Percentiles rank a stretch among this genome's conserved stretches.
These are phyloP conservation scores for Hygrocybe punicea DNA, from an alignment of 768 basidiomycete species.

Conservation along the genomic window DNA sequence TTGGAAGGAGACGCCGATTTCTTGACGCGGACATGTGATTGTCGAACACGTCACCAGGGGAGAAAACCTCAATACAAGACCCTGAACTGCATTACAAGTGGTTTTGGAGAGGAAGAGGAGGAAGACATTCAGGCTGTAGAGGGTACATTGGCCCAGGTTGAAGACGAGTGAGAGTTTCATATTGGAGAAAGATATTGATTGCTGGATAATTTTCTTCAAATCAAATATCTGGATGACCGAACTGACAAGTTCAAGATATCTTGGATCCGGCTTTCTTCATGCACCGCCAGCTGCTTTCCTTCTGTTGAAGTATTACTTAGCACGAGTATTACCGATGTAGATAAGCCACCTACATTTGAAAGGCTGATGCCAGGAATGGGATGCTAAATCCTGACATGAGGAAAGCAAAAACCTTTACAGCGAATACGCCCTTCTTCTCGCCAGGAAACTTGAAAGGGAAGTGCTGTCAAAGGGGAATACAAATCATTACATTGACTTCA, in stretches of 20 bases:
- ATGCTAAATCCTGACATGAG: constrained; percentile 59
- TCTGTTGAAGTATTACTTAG: constrained; percentile 27
- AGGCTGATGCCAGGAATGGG: constrained; percentile 59
- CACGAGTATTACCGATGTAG: too few relatives aligned
- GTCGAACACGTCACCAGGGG: constrained; percentile 44
- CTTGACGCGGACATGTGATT: constrained; percentile 64
- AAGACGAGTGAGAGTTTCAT: too few relatives aligned
- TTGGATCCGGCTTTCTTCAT: not conserved
- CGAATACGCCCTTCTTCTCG: constrained; percentile 48
- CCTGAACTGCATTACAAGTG: constrained; percentile 26
- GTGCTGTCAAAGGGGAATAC: constrained; percentile 45
- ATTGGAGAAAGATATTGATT: too few relatives aligned
- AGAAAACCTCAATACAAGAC: constrained; percentile 33
- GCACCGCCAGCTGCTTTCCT: constrained; percentile 32
- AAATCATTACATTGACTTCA: constrained; percentile 6
- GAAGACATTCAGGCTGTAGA: constrained; percentile 6
- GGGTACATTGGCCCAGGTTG: not conserved
- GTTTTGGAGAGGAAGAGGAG: constrained; percentile 24
- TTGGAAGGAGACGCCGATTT: constrained; percentile 63
- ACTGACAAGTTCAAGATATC: not conserved
- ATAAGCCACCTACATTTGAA: constrained; percentile 56
- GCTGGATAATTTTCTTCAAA: not conserved
- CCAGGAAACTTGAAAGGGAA: constrained; percentile 55
- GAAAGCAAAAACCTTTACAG: constrained; percentile 44
- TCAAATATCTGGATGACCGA: not conserved